phyloP scores from a whole-genome alignment of 176 grass and related monocot genomes.

The Thalia dealbata region DNA sequence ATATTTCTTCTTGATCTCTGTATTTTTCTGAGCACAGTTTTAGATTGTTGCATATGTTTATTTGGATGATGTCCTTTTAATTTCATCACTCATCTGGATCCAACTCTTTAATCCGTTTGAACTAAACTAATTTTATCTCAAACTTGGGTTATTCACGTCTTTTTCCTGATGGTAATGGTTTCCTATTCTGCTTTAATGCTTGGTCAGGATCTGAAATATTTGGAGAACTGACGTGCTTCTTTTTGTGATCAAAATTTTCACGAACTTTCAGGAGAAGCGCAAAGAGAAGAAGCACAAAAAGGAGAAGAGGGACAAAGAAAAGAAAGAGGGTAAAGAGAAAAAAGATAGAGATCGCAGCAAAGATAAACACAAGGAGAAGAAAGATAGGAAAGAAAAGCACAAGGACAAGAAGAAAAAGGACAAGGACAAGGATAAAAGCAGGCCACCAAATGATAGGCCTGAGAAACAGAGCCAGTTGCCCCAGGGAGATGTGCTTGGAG shows the following conservation, averaged over 20 bases:
- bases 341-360: slow-evolving; percentile 16
- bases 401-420: slow-evolving; percentile 26
- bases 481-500: slow-evolving; percentile 33
- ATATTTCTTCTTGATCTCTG: background rate
- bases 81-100: background rate
- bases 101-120: background rate
- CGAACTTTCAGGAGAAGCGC: slow-evolving; percentile 52
- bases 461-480: slow-evolving; percentile 29
- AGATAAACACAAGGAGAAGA: slow-evolving; percentile 20
- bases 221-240: background rate
- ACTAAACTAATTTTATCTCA: background rate
- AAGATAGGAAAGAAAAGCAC: slow-evolving; percentile 18
- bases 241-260: background rate
- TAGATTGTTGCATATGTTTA: background rate
- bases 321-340: slow-evolving; percentile 22
- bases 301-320: slow-evolving; percentile 21
- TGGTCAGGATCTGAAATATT: slow-evolving; percentile 8
- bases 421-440: slow-evolving; percentile 54
- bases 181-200: slow-evolving; percentile 1
- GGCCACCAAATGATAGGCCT: slow-evolving; percentile 30
- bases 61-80: background rate
- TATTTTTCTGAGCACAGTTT: background rate
- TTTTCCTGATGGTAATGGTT: background rate
- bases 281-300: slow-evolving; percentile 70
- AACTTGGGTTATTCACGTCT: slow-evolving; percentile 6